Evolutionary conservation across 2,329 filamentous ascomycete species (phyloP).

Genomic region (Coccinonectria pachysandricola): DNA sequence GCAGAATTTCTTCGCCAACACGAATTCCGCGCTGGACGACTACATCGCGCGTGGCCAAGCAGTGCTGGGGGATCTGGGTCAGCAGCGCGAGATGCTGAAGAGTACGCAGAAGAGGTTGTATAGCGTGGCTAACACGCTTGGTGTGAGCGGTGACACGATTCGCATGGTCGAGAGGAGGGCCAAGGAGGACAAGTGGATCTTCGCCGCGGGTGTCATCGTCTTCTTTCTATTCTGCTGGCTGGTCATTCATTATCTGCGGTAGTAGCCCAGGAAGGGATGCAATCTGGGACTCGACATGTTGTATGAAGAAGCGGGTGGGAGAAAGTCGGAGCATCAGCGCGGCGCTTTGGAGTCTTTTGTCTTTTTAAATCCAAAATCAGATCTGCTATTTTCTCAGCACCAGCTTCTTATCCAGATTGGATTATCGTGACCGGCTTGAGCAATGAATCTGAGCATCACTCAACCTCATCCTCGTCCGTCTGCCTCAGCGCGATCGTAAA

Average conservation of each 20-base stretch:
- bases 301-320: constrained; percentile 1
- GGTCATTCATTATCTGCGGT: constrained; percentile 71
- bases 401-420: no score
- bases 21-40: constrained; percentile 80
- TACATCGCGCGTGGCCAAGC: constrained; percentile 86
- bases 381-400: no score
- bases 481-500: constrained; percentile 60
- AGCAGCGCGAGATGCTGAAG: constrained; percentile 92
- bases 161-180: constrained; percentile 90
- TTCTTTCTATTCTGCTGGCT: constrained; percentile 92
- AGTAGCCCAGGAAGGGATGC: no score
- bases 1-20: constrained; percentile 74
- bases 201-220: constrained; percentile 72
- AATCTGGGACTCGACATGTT: constrained; percentile 1
- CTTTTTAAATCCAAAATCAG: no score
- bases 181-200: constrained; percentile 96
- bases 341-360: constrained; percentile 18
- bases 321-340: constrained; percentile 17
- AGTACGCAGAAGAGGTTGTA: constrained; percentile 86
- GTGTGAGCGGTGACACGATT: constrained; percentile 90
- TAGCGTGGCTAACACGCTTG: constrained; percentile 85
- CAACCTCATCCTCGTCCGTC: constrained; percentile 25
- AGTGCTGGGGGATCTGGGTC: constrained; percentile 76
- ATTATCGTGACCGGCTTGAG: no score
- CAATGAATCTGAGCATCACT: constrained; percentile 8